phyloP scores from a whole-genome alignment of 2,329 filamentous ascomycete species.

The Pseudodiploospora longispora region DNA sequence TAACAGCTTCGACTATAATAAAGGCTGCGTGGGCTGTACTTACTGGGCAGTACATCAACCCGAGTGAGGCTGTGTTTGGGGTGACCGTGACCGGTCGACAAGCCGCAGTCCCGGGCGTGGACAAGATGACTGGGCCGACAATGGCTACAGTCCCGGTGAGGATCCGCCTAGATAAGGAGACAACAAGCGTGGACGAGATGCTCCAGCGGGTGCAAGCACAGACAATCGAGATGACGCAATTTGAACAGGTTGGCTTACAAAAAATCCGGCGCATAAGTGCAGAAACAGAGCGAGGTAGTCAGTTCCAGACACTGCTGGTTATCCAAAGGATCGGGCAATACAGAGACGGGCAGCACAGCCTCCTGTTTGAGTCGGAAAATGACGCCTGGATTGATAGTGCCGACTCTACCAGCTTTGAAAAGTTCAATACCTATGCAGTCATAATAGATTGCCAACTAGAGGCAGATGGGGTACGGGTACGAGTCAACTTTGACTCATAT shows the following conservation, averaged over 20 bases:
- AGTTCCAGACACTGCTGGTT: constrained; percentile 5
- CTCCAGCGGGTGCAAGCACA: constrained; percentile 14
- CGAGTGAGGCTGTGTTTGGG: constrained; percentile 3
- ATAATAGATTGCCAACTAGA: constrained; percentile 2
- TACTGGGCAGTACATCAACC: constrained; percentile 1
- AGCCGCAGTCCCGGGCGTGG: constrained; percentile 7
- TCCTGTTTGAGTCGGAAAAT: constrained; percentile 2
- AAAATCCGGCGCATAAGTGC: constrained; percentile 14
- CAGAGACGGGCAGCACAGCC: not conserved
- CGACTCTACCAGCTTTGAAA: not conserved
- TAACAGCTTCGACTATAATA: constrained; percentile 3
- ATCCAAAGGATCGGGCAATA: constrained; percentile 4
- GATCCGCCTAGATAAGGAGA: constrained; percentile 3
- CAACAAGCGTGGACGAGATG: constrained; percentile 3
- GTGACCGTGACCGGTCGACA: constrained; percentile 7
- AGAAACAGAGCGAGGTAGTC: not conserved
- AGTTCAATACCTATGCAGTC: constrained; percentile 4
- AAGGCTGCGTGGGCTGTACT: constrained; percentile 1
- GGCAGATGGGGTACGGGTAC: not conserved
- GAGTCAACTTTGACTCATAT: constrained; percentile 3
- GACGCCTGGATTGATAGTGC: constrained; percentile 2
- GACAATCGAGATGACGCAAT: constrained; percentile 13
- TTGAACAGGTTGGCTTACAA: constrained; percentile 18
- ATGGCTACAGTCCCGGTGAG: constrained; percentile 11
- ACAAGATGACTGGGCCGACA: constrained; percentile 10